phyloP scores from a whole-genome alignment of 345 rosid species.

The Gossypium turneri region DNA sequence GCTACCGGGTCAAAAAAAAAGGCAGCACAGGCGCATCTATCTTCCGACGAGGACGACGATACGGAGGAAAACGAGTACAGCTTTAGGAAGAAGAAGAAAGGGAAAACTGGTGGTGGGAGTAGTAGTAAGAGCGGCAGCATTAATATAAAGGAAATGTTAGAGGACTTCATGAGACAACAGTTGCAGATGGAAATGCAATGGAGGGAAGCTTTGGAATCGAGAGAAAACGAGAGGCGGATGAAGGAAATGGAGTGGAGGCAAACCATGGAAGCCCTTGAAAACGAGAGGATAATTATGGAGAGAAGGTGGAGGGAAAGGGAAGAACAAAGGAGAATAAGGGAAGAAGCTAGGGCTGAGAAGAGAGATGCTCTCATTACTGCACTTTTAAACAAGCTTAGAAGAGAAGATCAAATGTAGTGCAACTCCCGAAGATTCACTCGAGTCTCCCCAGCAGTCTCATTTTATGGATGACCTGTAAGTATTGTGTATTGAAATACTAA shows the following conservation, averaged over 20 bases:
- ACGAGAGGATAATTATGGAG: constrained; percentile 77
- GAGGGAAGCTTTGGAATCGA: constrained; percentile 72
- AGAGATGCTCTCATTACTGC: constrained; percentile 80
- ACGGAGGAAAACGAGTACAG: constrained; percentile 44
- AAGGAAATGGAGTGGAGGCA: constrained; percentile 91
- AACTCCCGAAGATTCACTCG: background rate
- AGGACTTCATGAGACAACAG: constrained; percentile 83
- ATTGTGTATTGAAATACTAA: background rate
- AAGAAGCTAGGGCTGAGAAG: constrained; percentile 93
- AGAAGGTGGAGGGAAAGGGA: constrained; percentile 88
- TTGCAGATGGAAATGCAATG: constrained; percentile 74
- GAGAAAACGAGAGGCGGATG: constrained; percentile 67
- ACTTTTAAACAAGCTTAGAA: constrained; percentile 61
- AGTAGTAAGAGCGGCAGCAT: constrained; percentile 7
- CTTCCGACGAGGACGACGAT: constrained; percentile 78
- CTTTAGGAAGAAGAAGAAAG: constrained; percentile 50
- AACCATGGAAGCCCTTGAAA: constrained; percentile 78
- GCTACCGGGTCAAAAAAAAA: constrained; percentile 47
- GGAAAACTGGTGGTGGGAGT: constrained; percentile 20
- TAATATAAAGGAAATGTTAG: constrained; percentile 51
- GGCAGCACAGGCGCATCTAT: constrained; percentile 36
- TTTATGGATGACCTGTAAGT: background rate
- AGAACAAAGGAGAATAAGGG: constrained; percentile 81
- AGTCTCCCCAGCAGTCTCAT: background rate
- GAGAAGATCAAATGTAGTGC: constrained; percentile 39